A percentile compares a stretch with the other conserved stretches of the same genome.
Conservation (phyloP, 768 basidiomycete genomes). For the Crassisporium funariophilum region DNA sequence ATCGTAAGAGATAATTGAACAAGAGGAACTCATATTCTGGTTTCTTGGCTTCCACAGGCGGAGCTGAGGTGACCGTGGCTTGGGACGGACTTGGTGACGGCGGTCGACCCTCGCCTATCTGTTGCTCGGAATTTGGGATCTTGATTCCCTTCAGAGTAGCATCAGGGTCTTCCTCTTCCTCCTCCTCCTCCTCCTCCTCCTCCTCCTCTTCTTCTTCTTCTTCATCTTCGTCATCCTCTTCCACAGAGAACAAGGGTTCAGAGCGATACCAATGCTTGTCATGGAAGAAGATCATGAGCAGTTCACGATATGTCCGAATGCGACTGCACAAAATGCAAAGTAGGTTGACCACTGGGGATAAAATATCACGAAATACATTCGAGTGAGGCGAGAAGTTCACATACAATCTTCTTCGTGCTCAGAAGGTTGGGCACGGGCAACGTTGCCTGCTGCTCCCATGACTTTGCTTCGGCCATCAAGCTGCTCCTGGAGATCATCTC, state of each 20-base stretch:
- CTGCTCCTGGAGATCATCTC: conserved; percentile 90
- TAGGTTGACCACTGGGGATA: conserved; percentile 79
- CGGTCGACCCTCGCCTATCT: conserved; percentile 20
- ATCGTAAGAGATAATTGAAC: conserved; percentile 94
- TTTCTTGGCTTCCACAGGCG: conserved; percentile 51
- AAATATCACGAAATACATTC: conserved; percentile 4
- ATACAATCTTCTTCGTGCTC: conserved; percentile 88
- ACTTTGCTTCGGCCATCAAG: conserved; percentile 73
- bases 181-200: conserved; percentile 54
- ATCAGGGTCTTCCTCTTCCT: conserved; percentile 46
- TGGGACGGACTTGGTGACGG: conserved; percentile 67
- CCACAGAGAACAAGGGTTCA: conserved; percentile 72
- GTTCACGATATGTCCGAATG: conserved; percentile 84
- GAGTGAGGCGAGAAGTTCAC: conserved; percentile 24
- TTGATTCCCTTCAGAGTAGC: conserved; percentile 21
- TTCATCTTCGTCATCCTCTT: conserved; percentile 74
- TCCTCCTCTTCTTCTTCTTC: conserved; percentile 52
- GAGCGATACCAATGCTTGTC: conserved; percentile 88
- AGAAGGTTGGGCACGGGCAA: conserved; percentile 69
- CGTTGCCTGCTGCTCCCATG: conserved; percentile 84
- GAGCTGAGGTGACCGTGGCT: conserved; percentile 54
- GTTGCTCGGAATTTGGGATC: conserved; percentile 5
- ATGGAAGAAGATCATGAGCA: conserved; percentile 97
- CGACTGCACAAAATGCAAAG: conserved; percentile 92
- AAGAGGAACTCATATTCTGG: conserved; percentile 94